Evolutionary conservation across 208 protist species (phyloP), one percentile per base, ranked within the genome.

Genomic region (Leishmania aethiopica): DNA sequence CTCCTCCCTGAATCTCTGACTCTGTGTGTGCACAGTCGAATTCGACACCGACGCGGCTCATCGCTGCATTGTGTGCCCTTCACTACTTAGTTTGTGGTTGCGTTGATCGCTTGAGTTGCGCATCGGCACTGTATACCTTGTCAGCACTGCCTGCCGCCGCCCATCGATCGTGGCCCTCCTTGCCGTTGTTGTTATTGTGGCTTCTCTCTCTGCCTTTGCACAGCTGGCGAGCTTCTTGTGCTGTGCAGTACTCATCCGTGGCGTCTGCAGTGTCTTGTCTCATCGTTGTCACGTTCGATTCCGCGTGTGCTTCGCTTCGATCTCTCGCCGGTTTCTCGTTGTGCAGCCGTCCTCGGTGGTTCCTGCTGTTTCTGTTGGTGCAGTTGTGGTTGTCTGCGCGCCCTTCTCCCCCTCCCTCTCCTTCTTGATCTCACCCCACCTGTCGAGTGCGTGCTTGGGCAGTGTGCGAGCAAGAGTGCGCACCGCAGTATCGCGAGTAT

Each of bases 131-230:
- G 28, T 37, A 40, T 37, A 67, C 3, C 62, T 72, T 37, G 3
- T 35, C 69, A 5, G 25, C 49, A 32, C 69, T 5, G 22, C 40
- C 32, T 53, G 40, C 25, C 10, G n/a, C 45, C 45, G 40, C 66
- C 22, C 17, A n/a, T 74, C 11, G 3, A 32, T 42, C 11, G 66
- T 35, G 5, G 35, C 57, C 79, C 28, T 74, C 75, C 28, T 11
- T 47, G 28, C 51, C 81, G 75, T 35, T 13, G 79, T 71, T 13
- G 79, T 81, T 51, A 37, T 25, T 57, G 72, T 55, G 40, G 35
- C 28, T 35, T 77, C 19, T 49, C 40, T n/a, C 6, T 49, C 42
- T 32, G 35, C 66, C 47, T 57, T 70, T 72, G 37, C 70, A 66
- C 49, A 53, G 11, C 49, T 53, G 13, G 11, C 11, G 49, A 15